phyloP scores from a whole-genome alignment of 768 basidiomycete genomes.

The Pleurotus citrinopileatus region DNA sequence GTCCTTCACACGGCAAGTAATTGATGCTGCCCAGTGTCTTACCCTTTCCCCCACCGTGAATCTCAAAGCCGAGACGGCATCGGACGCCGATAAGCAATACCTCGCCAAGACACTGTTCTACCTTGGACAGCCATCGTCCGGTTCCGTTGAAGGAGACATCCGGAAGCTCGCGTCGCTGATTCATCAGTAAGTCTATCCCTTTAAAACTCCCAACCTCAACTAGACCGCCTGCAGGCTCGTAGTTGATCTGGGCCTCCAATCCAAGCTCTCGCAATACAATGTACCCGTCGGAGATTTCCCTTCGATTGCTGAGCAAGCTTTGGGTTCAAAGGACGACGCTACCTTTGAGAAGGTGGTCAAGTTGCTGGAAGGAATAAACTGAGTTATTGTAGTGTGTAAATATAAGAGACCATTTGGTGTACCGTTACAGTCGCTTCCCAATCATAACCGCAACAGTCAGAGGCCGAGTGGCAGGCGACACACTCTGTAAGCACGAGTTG shows the following conservation, averaged over 20 bases:
- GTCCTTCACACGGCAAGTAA: not conserved
- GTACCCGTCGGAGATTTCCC: slow-evolving; percentile 57
- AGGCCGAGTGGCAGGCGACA: not conserved
- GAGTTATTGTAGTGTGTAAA: slow-evolving; percentile 5
- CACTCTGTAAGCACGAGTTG: not conserved
- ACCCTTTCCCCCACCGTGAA: slow-evolving; percentile 65
- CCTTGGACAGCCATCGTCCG: slow-evolving; percentile 57
- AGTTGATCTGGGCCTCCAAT: slow-evolving; percentile 52
- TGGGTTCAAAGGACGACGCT: slow-evolving; percentile 41
- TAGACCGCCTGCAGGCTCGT: slow-evolving; percentile 47
- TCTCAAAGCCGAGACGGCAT: slow-evolving; percentile 55
- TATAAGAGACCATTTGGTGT: not conserved
- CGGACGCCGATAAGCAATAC: slow-evolving; percentile 59
- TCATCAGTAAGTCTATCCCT: slow-evolving; percentile 40
- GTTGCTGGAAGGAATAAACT: slow-evolving; percentile 47
- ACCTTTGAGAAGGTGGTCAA: slow-evolving; percentile 39
- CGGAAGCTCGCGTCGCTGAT: slow-evolving; percentile 51
- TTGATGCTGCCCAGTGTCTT: slow-evolving; percentile 49
- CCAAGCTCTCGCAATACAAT: slow-evolving; percentile 56
- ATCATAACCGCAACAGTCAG: too few species aligned
- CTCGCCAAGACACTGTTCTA: slow-evolving; percentile 58
- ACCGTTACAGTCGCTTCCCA: not conserved
- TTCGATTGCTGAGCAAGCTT: slow-evolving; percentile 47
- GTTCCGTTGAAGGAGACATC: slow-evolving; percentile 63
- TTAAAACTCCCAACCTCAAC: not conserved